A percentile compares a stretch with the other conserved stretches of the same genome.
phyloP scores from a whole-genome alignment of 805 yeast species.

The Blastobotrys parvus region DNA sequence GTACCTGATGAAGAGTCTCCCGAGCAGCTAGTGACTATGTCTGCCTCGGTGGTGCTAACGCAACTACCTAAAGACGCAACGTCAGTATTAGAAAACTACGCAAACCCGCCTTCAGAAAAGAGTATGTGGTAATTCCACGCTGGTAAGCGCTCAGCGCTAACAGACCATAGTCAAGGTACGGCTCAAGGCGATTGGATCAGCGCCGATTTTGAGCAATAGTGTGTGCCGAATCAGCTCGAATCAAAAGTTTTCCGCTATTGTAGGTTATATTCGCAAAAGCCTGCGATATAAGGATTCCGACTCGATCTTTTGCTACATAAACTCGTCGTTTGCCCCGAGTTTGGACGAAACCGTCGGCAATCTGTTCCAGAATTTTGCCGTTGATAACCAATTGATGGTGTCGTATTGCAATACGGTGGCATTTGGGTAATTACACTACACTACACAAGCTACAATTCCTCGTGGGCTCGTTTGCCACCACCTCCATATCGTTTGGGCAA shows the following conservation, averaged over 20 bases:
- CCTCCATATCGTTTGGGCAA: constrained; percentile 3
- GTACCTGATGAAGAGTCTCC: constrained; percentile 25
- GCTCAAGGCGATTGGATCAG: constrained; percentile 48
- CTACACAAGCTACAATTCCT: constrained; percentile 2
- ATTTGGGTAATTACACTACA: constrained; percentile 22
- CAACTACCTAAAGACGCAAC: constrained; percentile 25
- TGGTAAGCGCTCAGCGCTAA: neutral
- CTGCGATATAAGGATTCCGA: constrained; percentile 22
- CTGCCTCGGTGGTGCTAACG: constrained; percentile 27
- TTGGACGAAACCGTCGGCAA: constrained; percentile 30
- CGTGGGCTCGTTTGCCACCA: neutral
- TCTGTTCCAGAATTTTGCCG: constrained; percentile 18
- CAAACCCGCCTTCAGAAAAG: constrained; percentile 18
- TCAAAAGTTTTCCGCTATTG: constrained; percentile 40
- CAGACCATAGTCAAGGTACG: constrained; percentile 34
- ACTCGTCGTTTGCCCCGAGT: constrained; percentile 34
- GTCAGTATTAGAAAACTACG: constrained; percentile 20
- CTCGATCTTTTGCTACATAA: constrained; percentile 33
- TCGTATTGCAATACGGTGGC: constrained; percentile 22
- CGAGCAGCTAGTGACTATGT: constrained; percentile 23
- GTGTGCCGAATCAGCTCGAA: constrained; percentile 37
- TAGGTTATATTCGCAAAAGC: constrained; percentile 36
- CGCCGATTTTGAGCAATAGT: constrained; percentile 39
- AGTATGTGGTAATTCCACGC: constrained; percentile 2
- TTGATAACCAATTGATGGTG: constrained; percentile 19